Evolutionary conservation across 2,329 filamentous ascomycete species (phyloP), one percentile per base, ranked within the genome.

Genomic region (Aspergillus phoenicis): DNA sequence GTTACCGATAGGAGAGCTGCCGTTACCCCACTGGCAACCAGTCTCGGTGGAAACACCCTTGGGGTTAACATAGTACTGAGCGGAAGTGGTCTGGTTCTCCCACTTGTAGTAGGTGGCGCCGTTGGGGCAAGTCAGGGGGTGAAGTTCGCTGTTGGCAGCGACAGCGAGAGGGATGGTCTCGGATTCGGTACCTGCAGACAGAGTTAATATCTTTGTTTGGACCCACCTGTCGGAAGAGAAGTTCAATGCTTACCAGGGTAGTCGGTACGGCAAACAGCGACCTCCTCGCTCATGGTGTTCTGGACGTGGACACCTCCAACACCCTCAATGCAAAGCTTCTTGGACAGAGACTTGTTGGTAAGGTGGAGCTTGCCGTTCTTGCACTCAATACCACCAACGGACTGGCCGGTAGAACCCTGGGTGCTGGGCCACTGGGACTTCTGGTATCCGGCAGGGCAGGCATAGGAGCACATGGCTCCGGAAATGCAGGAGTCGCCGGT

Each of bases 41-140:
- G 93, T 79, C 66, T 87, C 75, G 61, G 87, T 80, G 17, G 78
- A 70, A 57, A 90, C 82, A 62, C 92, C 93, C 69, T 86, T 84
- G 70, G 90, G 90, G 85, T 98, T 98, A 79, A 98, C 85, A 76
- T 99, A 99, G 85, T 97, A 98, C 81, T 98, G 95, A 48, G 93
- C 93, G 52, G 91, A 93, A 56, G 95, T 98, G 54, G 80, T 70
- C 76, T 85, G 84, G 69, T 85, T 85, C 71, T 91, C 68, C 91
- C 91, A 96, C 63, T 83, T 79, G 82, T 93, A 98, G 83, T 94
- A 96, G 54, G 80, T 83, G 52, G 76, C 74, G 62, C 88, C 87
- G 66, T 89, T 80, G 51, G 94, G 90, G 82, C 91, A 94, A 73
- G 91, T 91, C 66, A 99, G 80, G 38, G 82, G 78, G 62, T 86